Base-by-base conservation (phyloP, 2,329 filamentous ascomycete genomes). In the Sporothrix humicola region DNA sequence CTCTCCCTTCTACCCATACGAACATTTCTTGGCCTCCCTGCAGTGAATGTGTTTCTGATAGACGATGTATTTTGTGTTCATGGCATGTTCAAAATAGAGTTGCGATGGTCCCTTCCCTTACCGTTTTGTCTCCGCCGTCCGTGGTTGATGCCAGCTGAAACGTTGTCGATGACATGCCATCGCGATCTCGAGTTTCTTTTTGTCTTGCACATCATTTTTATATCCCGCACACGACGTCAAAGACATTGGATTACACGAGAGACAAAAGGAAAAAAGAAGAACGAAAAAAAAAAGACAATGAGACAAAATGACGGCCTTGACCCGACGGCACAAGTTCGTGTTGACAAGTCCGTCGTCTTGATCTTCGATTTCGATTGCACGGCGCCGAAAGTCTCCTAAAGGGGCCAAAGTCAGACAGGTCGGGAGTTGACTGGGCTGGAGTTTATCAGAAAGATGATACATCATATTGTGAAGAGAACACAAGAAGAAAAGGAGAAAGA, bases 331-430 rank as follows among this genome's bases (percentile, higher is more conserved):
- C 31, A 37, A 37, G 31, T 37, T 3, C 31, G 31, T 37, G 7
- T 37, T 37, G 31, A 7, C 31, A 37, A 37, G 31, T 37, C 31
- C 31, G 31, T 37, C 31, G 31, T 7, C 31, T 37, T 37, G 4
- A 37, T 37, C 4, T 37, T 37, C 31, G 31, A 15, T 68, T 8
- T 23, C 61, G 31, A 48, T 12, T 52, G 65, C 23, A 37, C 26
- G 65, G 65, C 65, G 65, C 46, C 46, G 26, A 68, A 68, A 52
- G 65, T 31, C 65, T 52, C 65, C 65, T 52, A 68, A 68, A 50
- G 46, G 20, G 65, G 65, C n/a, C 65, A 52, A 68, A 52, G 6
- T 48, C 42, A 48, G 61, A 66, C 44, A 37, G 2, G 31, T 37
- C 31, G 31, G 31, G 7, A 37, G 31, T 37, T 7, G 31, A 37